These are phyloP conservation scores for Fusarium sp. DNA, from an alignment of 2,329 filamentous ascomycete genomes.

Conservation along the genomic window DNA sequence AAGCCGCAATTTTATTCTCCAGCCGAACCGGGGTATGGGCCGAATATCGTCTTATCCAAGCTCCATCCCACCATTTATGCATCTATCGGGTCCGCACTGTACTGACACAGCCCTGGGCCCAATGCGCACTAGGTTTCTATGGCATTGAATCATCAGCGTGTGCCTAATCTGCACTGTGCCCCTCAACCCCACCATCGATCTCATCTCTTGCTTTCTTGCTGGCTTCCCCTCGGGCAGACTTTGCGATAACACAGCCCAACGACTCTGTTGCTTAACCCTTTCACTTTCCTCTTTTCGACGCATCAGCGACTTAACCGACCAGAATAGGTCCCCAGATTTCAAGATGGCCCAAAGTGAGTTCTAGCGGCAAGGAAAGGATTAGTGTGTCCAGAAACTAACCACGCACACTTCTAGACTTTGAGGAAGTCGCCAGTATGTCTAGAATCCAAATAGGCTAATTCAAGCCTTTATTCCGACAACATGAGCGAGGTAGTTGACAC, in stretches of 20 bases:
- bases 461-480: not conserved
- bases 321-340: constrained; percentile 31
- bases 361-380: not conserved
- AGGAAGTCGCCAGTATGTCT: constrained; percentile 61
- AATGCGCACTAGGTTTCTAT: constrained; percentile 16
- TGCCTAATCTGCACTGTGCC: constrained; percentile 53
- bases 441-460: constrained; percentile 5
- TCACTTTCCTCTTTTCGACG: constrained; percentile 2
- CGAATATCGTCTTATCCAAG: constrained; percentile 45
- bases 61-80: constrained; percentile 46
- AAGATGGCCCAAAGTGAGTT: constrained; percentile 46
- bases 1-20: constrained; percentile 34
- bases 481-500: constrained; percentile 7
- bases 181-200: constrained; percentile 54
- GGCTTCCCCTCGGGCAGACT: constrained; percentile 48
- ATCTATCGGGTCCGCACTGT: constrained; percentile 46
- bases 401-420: constrained; percentile 54
- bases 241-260: constrained; percentile 50
- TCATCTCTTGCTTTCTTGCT: constrained; percentile 33
- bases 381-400: constrained; percentile 43
- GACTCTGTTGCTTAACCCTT: constrained; percentile 2
- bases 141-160: constrained; percentile 17
- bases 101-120: not conserved
- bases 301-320: constrained; percentile 28
- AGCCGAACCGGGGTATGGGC: not conserved